Base-by-base conservation (phyloP, 495 filamentous ascomycete genomes). In the Aspergillus ellipticus region DNA sequence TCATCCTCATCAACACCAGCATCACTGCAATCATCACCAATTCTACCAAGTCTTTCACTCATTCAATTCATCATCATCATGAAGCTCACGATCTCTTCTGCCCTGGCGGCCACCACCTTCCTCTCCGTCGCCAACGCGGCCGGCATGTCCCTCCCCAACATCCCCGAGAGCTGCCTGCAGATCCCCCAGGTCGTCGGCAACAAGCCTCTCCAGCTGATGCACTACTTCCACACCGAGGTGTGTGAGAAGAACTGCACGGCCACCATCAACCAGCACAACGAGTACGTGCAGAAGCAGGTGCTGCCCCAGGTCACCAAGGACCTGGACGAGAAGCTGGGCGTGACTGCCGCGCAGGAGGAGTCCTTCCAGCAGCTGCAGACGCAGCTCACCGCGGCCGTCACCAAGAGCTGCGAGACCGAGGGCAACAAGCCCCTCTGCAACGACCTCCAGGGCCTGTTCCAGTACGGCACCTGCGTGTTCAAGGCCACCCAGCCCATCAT, bases 191-290 rank as follows among this genome's bases (percentile, higher is more conserved):
- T 48, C 20, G 15, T 58, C 6, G 55, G 55, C 20, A 42, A 53
- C 41, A 58, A 58, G 49, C 55, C 55, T 33, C 49, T 47, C 8
- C 43, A 53, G 49, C 49, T 58, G 15, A n/a, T 53, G 6, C 6
- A 49, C n/a, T 53, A 58, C 29, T 58, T 58, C 49, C 28, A 53
- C 29, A 47, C 24, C n/a, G 28, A 53, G 15, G 55, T 58, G 8
- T 58, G 55, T 28, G 41, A 58, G 42, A 46, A 58, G 55, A 49
- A 48, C 42, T 58, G 55, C 49, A 48, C 31, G 16, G 42, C 55
- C 49, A 58, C 55, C 28, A 58, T 58, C 56, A 58, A 58, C 43
- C 42, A 58, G 42, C 49, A 53, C 21, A 53, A 49, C 56, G 7
- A 47, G 21, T 58, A 48, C 49, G 1, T 58, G n/a, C 29, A 53